Conservation (phyloP, 306 rosid genomes). For the Acacia crassicarpa region DNA sequence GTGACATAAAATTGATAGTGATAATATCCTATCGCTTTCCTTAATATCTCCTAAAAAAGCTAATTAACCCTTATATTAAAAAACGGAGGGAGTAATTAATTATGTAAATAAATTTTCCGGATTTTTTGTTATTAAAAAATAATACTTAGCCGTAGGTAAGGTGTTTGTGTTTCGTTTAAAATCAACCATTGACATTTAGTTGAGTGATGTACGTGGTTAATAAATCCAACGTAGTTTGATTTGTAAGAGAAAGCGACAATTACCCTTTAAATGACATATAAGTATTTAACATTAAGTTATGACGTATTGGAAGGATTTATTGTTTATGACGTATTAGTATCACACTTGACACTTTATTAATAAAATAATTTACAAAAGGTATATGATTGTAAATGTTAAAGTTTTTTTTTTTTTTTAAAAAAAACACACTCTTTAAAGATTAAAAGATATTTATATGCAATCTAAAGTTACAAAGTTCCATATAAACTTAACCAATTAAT, state of each 20-base stretch:
- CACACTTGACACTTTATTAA: not conserved
- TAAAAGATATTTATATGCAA: not conserved
- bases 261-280: not conserved
- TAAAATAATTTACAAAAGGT: too few relatives aligned
- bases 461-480: not conserved
- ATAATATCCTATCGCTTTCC: too few relatives aligned
- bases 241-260: not conserved
- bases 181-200: conserved; percentile 9
- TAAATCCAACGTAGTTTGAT: not conserved
- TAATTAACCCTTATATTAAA: too few relatives aligned
- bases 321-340: too few relatives aligned
- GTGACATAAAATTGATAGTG: too few relatives aligned
- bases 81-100: not conserved
- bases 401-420: too few relatives aligned
- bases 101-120: not conserved
- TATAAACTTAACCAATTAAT: not conserved
- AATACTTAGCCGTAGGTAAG: not conserved
- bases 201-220: conserved; percentile 1
- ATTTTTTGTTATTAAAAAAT: not conserved
- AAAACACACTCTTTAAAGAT: not conserved
- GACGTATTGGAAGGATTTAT: too few relatives aligned
- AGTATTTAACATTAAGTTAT: not conserved
- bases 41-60: too few relatives aligned
- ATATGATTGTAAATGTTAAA: too few relatives aligned
- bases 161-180: not conserved